A percentile compares a stretch with the other conserved stretches of the same genome.
Evolutionary conservation across 495 filamentous ascomycete genomes (phyloP).

Genomic region (Glutinoglossum americanum): DNA sequence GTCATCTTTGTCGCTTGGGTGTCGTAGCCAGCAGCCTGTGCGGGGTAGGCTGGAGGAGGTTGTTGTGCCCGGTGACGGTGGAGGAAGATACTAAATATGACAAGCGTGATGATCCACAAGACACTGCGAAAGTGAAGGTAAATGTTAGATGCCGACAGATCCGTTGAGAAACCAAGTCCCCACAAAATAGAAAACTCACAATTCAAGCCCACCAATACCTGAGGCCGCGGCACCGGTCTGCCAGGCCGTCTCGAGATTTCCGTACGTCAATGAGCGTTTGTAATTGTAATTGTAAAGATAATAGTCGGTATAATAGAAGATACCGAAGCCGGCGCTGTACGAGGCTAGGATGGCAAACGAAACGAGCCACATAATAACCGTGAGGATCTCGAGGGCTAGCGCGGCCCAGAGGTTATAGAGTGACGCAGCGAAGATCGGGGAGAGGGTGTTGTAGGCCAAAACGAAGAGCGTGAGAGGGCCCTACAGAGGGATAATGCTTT

Average conservation of each 20-base stretch:
- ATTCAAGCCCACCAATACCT: not conserved
- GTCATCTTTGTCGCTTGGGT: not conserved
- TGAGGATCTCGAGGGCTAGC: not conserved
- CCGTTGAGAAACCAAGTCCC: not conserved
- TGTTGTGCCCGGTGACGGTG: not conserved
- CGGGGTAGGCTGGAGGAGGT: not conserved
- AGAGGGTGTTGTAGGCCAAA: not conserved
- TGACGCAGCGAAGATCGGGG: not conserved
- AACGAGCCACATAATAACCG: not conserved
- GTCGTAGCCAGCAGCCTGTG: not conserved
- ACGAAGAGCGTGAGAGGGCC: not conserved
- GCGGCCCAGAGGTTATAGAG: not conserved
- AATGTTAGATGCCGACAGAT: not conserved
- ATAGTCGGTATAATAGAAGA: not conserved
- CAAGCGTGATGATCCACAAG: not conserved
- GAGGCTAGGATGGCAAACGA: not conserved
- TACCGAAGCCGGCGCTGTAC: not conserved
- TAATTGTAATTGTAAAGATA: not conserved
- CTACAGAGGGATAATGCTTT: not conserved
- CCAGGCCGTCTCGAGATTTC: not conserved
- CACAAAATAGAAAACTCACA: not conserved
- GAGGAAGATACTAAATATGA: not conserved
- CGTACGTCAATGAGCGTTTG: not conserved
- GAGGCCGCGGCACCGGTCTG: conserved; percentile 1
- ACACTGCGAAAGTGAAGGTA: not conserved